Base-by-base conservation (phyloP, 139 green algal species). In the Closterium sp. region DNA sequence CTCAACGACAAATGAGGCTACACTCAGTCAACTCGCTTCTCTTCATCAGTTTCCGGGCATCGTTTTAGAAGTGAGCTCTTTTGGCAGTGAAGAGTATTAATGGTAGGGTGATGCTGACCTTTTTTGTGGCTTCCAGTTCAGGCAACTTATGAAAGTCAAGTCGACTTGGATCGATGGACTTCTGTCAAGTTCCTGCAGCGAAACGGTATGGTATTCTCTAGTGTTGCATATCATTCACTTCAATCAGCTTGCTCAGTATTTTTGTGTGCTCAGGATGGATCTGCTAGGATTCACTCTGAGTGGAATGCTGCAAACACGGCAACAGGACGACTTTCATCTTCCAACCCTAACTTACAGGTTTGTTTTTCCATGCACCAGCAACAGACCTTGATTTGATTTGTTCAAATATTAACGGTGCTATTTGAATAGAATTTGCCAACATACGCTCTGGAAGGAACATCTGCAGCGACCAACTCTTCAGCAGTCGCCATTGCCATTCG, bases 141-240 rank as follows among this genome's bases (percentile, higher is more conserved):
- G 88, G 28, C 88, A 91, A 69, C 55, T 36, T 91, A 3, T 91
- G 88, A 91, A 91, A 88, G 34, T 91, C 32, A 91, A 91, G 36
- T 91, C 88, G 34, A 91, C 88, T 2, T 91, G 88, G 88, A 35
- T 91, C 12, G 88, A 91, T 87, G 88, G 88, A 19, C 88, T 91
- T 31, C 34, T 87, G 36, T 33, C 34, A 36, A 91, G 83, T 38
- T 35, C 36, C 12, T 31, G 32, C 25, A 34, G 34, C 5, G 12
- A 91, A 85, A 32, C 76, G 25, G 88, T 91, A 91, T 32, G 23
- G 12, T 87, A 2, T 33, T 90, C 9, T 31, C 38, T 28, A 21
- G 21, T 33, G 21, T 87, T 23, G 32, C 30, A 33, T 83, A 25
- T 87, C 19, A 85, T 86, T 87, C 33, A 21, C 21, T 1, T 23